phyloP scores from a whole-genome alignment of 2,329 filamentous ascomycete genomes.

The Ascochyta rabiei region DNA sequence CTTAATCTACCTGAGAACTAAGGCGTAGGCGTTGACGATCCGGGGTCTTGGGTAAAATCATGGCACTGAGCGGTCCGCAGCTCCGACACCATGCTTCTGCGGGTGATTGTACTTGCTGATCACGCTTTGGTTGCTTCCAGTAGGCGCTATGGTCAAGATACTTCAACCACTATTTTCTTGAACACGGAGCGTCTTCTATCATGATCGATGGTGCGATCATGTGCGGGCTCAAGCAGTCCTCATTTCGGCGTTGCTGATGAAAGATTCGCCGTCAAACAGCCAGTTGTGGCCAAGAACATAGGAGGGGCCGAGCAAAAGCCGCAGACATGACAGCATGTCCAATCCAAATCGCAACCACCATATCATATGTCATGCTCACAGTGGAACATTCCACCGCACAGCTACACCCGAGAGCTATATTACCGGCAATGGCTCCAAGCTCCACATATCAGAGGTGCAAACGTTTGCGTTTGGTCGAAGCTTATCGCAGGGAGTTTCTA shows the following conservation, averaged over 20 bases:
- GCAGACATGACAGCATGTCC: not conserved
- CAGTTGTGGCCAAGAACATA: constrained; percentile 2
- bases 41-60: constrained; percentile 10
- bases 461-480: no score
- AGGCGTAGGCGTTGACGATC: constrained; percentile 1
- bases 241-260: constrained; percentile 7
- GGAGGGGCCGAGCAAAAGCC: constrained; percentile 12
- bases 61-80: constrained; percentile 6
- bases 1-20: constrained; percentile 10
- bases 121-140: not conserved
- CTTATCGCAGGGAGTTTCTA: no score
- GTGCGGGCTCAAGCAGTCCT: not conserved
- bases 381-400: no score
- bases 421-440: no score
- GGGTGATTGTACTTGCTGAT: not conserved
- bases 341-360: no score
- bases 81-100: constrained; percentile 1
- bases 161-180: not conserved
- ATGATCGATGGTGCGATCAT: not conserved
- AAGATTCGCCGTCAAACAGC: constrained; percentile 7
- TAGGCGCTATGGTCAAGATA: not conserved
- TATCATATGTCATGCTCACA: no score
- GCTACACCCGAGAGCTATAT: no score
- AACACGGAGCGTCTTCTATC: no score
- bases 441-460: no score